A percentile compares a stretch with the other conserved stretches of the same genome.
Evolutionary conservation across 23 red algal genomes (phyloP).

Genomic region (Gracilaria domingensis): DNA sequence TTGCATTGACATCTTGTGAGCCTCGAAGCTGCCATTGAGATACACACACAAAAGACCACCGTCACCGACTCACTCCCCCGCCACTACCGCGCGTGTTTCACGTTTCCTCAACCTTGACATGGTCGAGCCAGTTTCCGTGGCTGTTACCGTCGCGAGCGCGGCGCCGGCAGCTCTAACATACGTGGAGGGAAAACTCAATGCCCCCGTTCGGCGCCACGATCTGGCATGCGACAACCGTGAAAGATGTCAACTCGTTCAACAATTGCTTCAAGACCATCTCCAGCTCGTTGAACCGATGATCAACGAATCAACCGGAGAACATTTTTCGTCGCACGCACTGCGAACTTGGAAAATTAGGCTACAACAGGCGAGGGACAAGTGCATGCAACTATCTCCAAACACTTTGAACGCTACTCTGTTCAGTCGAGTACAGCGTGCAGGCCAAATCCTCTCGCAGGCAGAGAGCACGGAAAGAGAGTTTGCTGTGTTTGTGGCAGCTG

Average conservation of each 20-base stretch:
- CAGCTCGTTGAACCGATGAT: neutral
- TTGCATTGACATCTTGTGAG: too few relatives aligned
- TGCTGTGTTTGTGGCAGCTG: neutral
- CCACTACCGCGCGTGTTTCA: too few relatives aligned
- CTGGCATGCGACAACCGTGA: neutral
- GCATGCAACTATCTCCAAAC: neutral
- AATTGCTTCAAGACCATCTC: neutral
- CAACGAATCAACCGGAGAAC: neutral
- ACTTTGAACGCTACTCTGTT: neutral
- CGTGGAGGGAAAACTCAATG: neutral
- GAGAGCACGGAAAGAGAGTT: neutral
- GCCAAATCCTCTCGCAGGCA: neutral
- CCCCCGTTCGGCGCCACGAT: neutral
- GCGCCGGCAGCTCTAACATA: neutral
- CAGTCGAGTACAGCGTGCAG: neutral
- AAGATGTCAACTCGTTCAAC: neutral
- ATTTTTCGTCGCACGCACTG: neutral
- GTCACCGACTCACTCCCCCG: too few relatives aligned
- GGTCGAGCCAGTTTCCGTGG: neutral
- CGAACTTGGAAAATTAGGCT: neutral
- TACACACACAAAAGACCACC: too few relatives aligned
- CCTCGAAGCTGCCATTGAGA: too few relatives aligned
- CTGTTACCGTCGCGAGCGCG: neutral
- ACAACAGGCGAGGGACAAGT: neutral
- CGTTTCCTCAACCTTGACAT: neutral